Evolutionary conservation across 2,329 filamentous ascomycete genomes (phyloP).

Genomic region (Dryadomyces sulphureus): DNA sequence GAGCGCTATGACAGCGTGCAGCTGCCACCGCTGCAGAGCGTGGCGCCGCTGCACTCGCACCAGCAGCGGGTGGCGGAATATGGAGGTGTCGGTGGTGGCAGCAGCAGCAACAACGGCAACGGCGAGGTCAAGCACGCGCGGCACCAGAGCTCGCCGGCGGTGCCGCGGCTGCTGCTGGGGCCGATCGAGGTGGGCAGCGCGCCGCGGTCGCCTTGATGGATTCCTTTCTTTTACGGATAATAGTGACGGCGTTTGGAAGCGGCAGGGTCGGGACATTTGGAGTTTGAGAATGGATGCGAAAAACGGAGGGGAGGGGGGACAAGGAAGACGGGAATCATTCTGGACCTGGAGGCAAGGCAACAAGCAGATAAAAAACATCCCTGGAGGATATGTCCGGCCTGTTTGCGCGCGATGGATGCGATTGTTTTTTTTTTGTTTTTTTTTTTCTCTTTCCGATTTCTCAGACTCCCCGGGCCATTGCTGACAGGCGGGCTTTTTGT

Average conservation of each 20-base stretch:
- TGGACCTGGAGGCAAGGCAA: no score
- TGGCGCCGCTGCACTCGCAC: neutral
- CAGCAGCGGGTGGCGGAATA: no score
- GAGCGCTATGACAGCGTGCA: conserved; percentile 7
- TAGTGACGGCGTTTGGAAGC: neutral
- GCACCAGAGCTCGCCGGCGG: conserved; percentile 8
- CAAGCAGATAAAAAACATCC: neutral
- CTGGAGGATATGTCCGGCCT: no score
- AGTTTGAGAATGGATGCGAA: neutral
- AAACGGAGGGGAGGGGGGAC: no score
- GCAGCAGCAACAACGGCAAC: neutral
- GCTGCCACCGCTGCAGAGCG: conserved; percentile 6
- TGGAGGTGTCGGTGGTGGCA: no score
- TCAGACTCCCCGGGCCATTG: no score
- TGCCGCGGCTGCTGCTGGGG: conserved; percentile 1
- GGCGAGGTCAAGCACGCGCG: conserved; percentile 1
- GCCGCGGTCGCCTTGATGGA: neutral
- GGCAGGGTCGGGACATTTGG: neutral
- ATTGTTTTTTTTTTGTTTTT: neutral
- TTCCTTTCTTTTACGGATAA: neutral
- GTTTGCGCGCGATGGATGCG: no score
- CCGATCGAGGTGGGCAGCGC: neutral
- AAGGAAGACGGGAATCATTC: no score
- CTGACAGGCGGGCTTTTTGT: no score
- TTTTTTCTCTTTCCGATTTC: neutral